Percentiles rank a stretch among this genome's conserved stretches.
Conservation (phyloP, 169 alveolate genomes). For the Plasmodium ovale region DNA sequence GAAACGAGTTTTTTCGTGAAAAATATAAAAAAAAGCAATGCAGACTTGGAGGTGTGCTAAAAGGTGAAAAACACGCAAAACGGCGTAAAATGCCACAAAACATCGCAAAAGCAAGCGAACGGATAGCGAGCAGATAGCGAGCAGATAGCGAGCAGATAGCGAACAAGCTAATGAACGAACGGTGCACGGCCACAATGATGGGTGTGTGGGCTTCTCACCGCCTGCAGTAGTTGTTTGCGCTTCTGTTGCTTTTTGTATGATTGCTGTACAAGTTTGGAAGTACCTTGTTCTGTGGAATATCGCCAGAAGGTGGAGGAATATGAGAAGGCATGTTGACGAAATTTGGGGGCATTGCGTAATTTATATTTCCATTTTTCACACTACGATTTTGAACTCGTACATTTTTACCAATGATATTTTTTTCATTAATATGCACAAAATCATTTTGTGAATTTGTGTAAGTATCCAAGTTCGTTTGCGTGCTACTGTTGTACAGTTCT, state of each 20-base stretch:
- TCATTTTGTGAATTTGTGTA: constrained; percentile 8
- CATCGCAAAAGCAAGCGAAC: too few species aligned
- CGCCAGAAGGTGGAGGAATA: constrained; percentile 28
- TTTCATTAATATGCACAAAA: constrained; percentile 43
- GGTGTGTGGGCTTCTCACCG: not conserved
- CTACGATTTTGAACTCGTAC: constrained; percentile 20
- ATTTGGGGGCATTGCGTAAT: constrained; percentile 27
- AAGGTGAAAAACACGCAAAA: too few species aligned
- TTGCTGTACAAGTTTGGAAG: constrained; percentile 21
- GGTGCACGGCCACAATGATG: too few species aligned
- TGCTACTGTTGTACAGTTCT: not conserved
- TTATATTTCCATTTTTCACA: constrained; percentile 14
- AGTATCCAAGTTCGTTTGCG: constrained; percentile 4
- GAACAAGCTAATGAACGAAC: too few species aligned
- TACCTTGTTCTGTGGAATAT: constrained; percentile 11
- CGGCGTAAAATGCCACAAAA: too few species aligned
- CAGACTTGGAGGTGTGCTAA: too few species aligned
- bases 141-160: too few species aligned
- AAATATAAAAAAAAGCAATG: too few species aligned
- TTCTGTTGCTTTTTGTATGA: constrained; percentile 38
- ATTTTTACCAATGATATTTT: constrained; percentile 32
- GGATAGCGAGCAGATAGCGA: too few species aligned
- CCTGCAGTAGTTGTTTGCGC: constrained; percentile 21
- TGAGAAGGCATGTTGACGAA: constrained; percentile 7
- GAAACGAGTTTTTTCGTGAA: too few species aligned